phyloP scores from a whole-genome alignment of 768 basidiomycete species.

The Lentinula aciculospora region DNA sequence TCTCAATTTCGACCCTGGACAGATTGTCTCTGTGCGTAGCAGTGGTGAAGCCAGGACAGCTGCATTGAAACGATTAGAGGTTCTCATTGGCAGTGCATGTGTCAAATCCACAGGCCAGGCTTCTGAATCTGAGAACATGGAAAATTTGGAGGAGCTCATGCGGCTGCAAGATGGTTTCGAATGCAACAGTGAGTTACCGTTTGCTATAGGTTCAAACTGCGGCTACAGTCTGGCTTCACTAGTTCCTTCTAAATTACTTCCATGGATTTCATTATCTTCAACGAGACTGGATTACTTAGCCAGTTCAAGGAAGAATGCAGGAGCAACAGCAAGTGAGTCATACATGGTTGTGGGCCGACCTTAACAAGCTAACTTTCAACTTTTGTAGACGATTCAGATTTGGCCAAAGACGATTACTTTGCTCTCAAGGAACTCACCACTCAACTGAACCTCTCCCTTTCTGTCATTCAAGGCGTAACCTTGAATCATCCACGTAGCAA shows the following conservation, averaged over 20 bases:
- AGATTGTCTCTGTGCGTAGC: constrained; percentile 64
- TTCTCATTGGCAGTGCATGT: constrained; percentile 45
- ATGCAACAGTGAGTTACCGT: constrained; percentile 60
- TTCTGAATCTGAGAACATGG: constrained; percentile 30
- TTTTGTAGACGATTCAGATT: constrained; percentile 21
- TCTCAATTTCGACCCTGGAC: constrained; percentile 9
- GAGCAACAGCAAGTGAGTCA: constrained; percentile 24
- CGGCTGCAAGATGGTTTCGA: constrained; percentile 76
- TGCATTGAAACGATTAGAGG: constrained; percentile 54
- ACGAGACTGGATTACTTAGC: constrained; percentile 43
- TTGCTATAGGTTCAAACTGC: neutral
- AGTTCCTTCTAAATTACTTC: constrained; percentile 66
- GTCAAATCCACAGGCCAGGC: neutral
- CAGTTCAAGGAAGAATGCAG: constrained; percentile 34
- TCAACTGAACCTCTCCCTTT: constrained; percentile 55
- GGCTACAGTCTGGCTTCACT: neutral
- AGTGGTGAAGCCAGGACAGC: constrained; percentile 44
- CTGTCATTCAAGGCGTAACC: constrained; percentile 70
- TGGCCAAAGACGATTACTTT: constrained; percentile 29
- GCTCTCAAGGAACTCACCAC: constrained; percentile 34
- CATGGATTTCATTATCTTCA: constrained; percentile 54
- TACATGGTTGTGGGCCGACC: neutral
- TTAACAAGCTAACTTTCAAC: neutral
- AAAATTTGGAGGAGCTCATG: constrained; percentile 49
- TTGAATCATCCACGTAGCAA: constrained; percentile 70